Evolutionary conservation across 1,139 yeast genomes (phyloP), one percentile per base, ranked within the genome.

Genomic region (Magnusiomyces magnusii): DNA sequence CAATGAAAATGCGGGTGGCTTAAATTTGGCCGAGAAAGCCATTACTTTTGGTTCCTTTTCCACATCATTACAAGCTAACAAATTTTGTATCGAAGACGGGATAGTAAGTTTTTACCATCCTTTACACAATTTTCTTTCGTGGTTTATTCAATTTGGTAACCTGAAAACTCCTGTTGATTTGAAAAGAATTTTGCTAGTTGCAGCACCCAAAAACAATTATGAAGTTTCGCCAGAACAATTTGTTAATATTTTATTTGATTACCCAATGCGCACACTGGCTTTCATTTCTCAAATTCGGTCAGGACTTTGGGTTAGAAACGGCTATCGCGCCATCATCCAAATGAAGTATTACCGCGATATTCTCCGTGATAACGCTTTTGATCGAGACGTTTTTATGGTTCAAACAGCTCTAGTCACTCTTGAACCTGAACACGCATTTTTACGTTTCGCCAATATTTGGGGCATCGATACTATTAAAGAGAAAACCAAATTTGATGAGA

Each of bases 241-340:
- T 24, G 58, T 65, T 34, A 31, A 71, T 27, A 71, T 78, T 2
- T 69, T 85, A 3, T 82, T 85, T 64, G 97, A 90, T 62, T 86
- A 87, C 63, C 86, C 97, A 0, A 73, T 93, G 25, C 78, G 96
- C 60, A 86, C 93, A 0, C 71, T 89, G 41, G 95, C 87, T 0
- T 73, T 88, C 23, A 77, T 86, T 7, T 78, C 92, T 0, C 97
- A 93, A 69, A 83, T 91, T n/a, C 82, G 83, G 53, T 79, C 82
- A 1, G 96, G 96, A 0, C 81, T 86, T 62, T 93, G 98, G 98
- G 88, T 92, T 2, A 80, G 98, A 69, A 93, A 93, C 69, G 92
- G 92, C 0, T 80, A 83, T 62, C 86, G 93, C 51, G 84, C 90
- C 15, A 79, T 87, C 56, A 84, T 85, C 42, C 98, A 93, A 68